Conservation (phyloP, 148 eudicot species). For the Limonium bicolor region DNA sequence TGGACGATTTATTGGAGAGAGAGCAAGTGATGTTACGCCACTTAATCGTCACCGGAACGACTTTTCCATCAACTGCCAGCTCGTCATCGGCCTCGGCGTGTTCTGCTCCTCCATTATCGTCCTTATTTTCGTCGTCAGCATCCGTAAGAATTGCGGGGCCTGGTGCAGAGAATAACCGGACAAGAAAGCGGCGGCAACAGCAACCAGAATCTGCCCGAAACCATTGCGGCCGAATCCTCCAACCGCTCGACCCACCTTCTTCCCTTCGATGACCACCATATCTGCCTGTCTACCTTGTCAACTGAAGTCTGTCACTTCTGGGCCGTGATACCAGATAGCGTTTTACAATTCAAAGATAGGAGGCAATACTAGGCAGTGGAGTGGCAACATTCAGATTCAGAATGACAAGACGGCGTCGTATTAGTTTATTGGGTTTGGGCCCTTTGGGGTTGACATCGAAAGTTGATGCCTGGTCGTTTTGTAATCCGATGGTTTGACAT, state of each 20-base stretch:
- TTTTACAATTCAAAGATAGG: too few species aligned
- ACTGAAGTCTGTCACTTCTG: too few species aligned
- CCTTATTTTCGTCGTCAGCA: constrained; percentile 25
- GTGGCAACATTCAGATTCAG: too few species aligned
- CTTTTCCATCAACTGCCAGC: constrained; percentile 27
- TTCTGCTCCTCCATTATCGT: constrained; percentile 9
- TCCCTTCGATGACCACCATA: constrained; percentile 27
- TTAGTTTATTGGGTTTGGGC: too few species aligned
- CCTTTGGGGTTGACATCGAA: too few species aligned
- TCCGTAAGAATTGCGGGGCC: constrained; percentile 39
- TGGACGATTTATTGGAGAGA: constrained; percentile 42
- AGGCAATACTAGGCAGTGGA: too few species aligned
- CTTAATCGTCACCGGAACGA: constrained; percentile 60
- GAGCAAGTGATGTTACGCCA: constrained; percentile 73
- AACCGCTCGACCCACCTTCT: constrained; percentile 13
- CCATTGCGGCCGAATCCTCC: constrained; percentile 28
- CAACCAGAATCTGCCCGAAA: constrained; percentile 51
- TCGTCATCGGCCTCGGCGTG: constrained; percentile 15
- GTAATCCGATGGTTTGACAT: too few species aligned
- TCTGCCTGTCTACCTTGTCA: too few species aligned
- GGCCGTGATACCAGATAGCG: too few species aligned
- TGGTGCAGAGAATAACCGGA: constrained; percentile 57
- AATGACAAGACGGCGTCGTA: too few species aligned
- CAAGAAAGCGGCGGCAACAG: constrained; percentile 67
- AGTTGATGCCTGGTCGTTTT: too few species aligned